A percentile compares a stretch with the other conserved stretches of the same genome.
phyloP scores from a whole-genome alignment of 164 flowering plant species.

The Kingdonia uniflora region DNA sequence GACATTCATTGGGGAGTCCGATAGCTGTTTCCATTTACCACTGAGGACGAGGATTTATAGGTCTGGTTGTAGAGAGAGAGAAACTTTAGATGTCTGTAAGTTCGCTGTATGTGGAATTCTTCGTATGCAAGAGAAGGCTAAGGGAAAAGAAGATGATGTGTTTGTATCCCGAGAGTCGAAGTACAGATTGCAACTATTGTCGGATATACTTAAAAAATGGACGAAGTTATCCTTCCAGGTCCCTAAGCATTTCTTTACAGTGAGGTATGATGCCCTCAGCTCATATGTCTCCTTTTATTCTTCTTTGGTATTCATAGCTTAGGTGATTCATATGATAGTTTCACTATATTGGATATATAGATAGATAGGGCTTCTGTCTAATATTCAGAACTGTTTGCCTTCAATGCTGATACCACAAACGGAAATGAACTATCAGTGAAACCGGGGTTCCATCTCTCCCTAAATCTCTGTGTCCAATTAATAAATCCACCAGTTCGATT shows the following conservation, averaged over 20 bases:
- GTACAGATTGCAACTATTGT: slow-evolving; percentile 28
- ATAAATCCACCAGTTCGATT: slow-evolving; percentile 25
- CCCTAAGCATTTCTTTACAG: slow-evolving; percentile 55
- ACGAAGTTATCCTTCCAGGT: slow-evolving; percentile 40
- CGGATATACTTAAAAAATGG: slow-evolving; percentile 29
- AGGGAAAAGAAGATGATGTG: slow-evolving; percentile 14
- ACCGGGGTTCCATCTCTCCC: slow-evolving; percentile 46
- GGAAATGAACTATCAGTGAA: slow-evolving; percentile 21
- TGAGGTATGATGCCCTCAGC: slow-evolving; percentile 37
- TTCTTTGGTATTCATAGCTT: not conserved
- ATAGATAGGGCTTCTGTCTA: too few species aligned
- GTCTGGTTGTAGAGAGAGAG: slow-evolving; percentile 23
- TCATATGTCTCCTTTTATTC: not conserved
- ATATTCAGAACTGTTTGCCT: slow-evolving; percentile 50
- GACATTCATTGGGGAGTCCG: slow-evolving; percentile 16
- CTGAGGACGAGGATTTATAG: slow-evolving; percentile 20
- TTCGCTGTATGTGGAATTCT: slow-evolving; percentile 33
- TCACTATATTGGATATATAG: too few species aligned
- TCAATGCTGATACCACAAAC: slow-evolving; percentile 20
- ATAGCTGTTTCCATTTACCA: slow-evolving; percentile 19
- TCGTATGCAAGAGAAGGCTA: slow-evolving; percentile 25
- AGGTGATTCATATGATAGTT: too few species aligned
- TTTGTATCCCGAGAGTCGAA: slow-evolving; percentile 8
- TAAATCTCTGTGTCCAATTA: slow-evolving; percentile 67
- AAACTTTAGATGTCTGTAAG: slow-evolving; percentile 32